phyloP scores from a whole-genome alignment of 2,329 filamentous ascomycete species.

The Trichoderma afroharzianum region DNA sequence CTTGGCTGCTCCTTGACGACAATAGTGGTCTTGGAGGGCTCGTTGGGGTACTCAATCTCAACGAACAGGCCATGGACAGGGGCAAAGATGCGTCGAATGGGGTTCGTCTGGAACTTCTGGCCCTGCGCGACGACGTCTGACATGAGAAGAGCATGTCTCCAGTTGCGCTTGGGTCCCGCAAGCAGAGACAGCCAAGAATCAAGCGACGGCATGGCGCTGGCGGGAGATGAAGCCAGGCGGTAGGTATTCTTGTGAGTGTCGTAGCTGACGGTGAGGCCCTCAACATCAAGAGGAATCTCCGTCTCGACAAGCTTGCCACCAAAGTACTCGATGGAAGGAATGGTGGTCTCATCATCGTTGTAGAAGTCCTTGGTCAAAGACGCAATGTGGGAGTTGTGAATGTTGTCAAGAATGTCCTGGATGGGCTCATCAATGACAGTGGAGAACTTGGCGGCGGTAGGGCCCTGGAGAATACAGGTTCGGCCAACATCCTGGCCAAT shows the following conservation, averaged over 20 bases:
- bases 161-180: slow-evolving; percentile 80
- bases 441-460: slow-evolving; percentile 87
- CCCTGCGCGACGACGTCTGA: slow-evolving; percentile 93
- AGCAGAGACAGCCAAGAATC: slow-evolving; percentile 87
- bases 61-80: slow-evolving; percentile 84
- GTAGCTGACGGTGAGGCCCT: slow-evolving; percentile 80
- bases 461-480: slow-evolving; percentile 94
- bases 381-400: slow-evolving; percentile 85
- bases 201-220: slow-evolving; percentile 68
- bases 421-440: slow-evolving; percentile 89
- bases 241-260: slow-evolving; percentile 77
- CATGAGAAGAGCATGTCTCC: slow-evolving; percentile 91
- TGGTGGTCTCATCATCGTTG: slow-evolving; percentile 63
- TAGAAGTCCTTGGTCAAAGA: slow-evolving; percentile 78
- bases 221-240: slow-evolving; percentile 72
- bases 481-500: slow-evolving; percentile 94
- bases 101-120: slow-evolving; percentile 96
- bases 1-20: slow-evolving; percentile 82
- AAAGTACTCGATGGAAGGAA: slow-evolving; percentile 91
- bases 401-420: slow-evolving; percentile 87
- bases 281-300: slow-evolving; percentile 71
- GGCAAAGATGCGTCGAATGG: slow-evolving; percentile 85
- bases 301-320: slow-evolving; percentile 78
- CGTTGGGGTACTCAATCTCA: slow-evolving; percentile 78
- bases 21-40: slow-evolving; percentile 80